phyloP scores from a whole-genome alignment of 129 eudicot species.

The Chrysanthemum makinoi region DNA sequence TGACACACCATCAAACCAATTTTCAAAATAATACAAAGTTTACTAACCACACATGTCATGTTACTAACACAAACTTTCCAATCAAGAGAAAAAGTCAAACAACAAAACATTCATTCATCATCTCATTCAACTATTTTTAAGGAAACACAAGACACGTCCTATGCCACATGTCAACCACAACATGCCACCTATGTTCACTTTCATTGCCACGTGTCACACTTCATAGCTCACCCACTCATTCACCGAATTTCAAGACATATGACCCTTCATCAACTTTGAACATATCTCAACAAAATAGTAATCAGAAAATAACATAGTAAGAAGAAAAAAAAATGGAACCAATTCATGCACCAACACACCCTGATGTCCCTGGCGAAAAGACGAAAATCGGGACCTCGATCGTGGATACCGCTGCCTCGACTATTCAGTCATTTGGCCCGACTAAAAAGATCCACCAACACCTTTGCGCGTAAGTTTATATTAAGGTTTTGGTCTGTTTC shows the following conservation, averaged over 20 bases:
- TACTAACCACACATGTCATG: slow-evolving; percentile 6
- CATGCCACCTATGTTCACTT: slow-evolving; percentile 21
- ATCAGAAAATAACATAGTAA: background rate
- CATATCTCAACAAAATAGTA: background rate
- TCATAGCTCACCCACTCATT: slow-evolving; percentile 1
- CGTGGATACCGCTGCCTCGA: slow-evolving; percentile 72
- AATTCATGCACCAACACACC: slow-evolving; percentile 35
- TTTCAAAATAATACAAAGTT: too few species aligned
- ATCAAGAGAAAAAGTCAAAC: background rate
- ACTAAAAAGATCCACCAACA: slow-evolving; percentile 87
- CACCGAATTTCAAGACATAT: background rate
- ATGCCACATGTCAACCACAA: slow-evolving; percentile 27
- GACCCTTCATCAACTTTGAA: slow-evolving; percentile 20
- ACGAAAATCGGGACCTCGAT: slow-evolving; percentile 57
- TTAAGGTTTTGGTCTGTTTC: background rate
- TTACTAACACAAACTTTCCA: background rate
- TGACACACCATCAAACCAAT: too few species aligned
- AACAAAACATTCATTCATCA: background rate
- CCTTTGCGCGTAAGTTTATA: slow-evolving; percentile 78
- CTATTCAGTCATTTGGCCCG: slow-evolving; percentile 83
- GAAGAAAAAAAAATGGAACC: slow-evolving; percentile 37
- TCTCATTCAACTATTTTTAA: background rate
- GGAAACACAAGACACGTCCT: slow-evolving; percentile 15
- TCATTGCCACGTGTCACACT: slow-evolving; percentile 25
- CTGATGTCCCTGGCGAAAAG: slow-evolving; percentile 77